Evolutionary conservation across 768 basidiomycete species (phyloP).

Genomic region (Suillus decipiens): DNA sequence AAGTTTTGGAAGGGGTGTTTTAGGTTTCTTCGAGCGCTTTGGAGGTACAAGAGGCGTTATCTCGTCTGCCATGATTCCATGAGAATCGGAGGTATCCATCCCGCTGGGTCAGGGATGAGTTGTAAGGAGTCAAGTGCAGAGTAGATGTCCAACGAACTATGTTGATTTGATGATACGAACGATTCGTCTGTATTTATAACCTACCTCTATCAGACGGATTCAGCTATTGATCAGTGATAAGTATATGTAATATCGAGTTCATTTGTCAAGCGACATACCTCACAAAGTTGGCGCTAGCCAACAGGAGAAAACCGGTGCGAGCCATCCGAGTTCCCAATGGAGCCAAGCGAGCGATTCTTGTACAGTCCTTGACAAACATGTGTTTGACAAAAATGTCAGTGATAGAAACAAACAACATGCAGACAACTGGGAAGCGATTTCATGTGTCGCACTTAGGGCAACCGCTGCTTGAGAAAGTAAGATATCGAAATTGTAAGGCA

Average conservation of each 20-base stretch:
- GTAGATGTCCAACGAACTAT: background rate
- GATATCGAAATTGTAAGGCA: background rate
- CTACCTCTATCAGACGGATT: background rate
- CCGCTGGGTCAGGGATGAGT: background rate
- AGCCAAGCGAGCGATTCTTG: background rate
- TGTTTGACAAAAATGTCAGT: background rate
- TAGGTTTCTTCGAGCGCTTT: slow-evolving; percentile 19
- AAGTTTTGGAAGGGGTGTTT: slow-evolving; percentile 44
- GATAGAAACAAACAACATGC: background rate
- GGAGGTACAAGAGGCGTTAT: background rate
- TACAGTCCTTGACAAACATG: background rate
- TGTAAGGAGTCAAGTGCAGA: background rate
- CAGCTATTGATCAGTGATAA: background rate
- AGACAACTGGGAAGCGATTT: background rate
- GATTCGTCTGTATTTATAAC: background rate
- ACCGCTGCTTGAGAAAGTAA: background rate
- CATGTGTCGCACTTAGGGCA: background rate
- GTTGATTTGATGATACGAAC: background rate
- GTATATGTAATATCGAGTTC: background rate
- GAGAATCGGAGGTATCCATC: background rate
- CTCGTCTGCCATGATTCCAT: background rate
- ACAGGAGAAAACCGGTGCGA: background rate
- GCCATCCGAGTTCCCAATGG: background rate
- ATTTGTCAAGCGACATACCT: background rate
- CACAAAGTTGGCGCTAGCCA: background rate